These are phyloP conservation scores for Pleurotus pulmonarius DNA, from an alignment of 768 basidiomycete species.

Conservation along the genomic window DNA sequence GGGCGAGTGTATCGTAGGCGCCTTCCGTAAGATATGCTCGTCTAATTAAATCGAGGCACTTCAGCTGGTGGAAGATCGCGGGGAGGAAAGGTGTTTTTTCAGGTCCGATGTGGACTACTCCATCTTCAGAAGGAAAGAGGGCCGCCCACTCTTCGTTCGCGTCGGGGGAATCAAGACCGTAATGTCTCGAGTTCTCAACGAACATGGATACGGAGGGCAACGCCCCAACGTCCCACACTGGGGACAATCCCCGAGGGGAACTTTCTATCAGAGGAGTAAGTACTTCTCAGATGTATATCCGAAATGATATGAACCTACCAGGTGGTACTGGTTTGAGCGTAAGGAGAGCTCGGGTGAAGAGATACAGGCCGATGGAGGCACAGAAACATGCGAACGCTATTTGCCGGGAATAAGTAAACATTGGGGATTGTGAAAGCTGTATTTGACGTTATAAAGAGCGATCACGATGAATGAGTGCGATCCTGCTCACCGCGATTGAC, in stretches of 20 bases:
- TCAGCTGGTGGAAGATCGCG: slow-evolving; percentile 34
- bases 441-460: no score
- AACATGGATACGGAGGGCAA: slow-evolving; percentile 2
- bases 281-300: neutral
- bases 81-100: neutral
- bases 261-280: neutral
- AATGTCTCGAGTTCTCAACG: slow-evolving; percentile 7
- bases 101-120: slow-evolving; percentile 1
- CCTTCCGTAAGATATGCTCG: slow-evolving; percentile 14
- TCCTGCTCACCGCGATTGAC: no score
- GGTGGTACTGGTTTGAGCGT: no score
- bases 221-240: slow-evolving; percentile 4
- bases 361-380: no score
- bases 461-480: no score
- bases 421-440: no score
- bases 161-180: neutral
- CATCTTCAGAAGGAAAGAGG: neutral
- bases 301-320: no score
- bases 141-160: slow-evolving; percentile 1
- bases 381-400: slow-evolving; percentile 1
- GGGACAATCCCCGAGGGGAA: neutral
- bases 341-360: neutral
- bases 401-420: neutral
- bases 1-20: neutral
- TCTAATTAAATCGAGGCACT: slow-evolving; percentile 33